Evolutionary conservation across 140 eudicot species (phyloP), one percentile per base, ranked within the genome.

Genomic region (Ambrosia hybrid): DNA sequence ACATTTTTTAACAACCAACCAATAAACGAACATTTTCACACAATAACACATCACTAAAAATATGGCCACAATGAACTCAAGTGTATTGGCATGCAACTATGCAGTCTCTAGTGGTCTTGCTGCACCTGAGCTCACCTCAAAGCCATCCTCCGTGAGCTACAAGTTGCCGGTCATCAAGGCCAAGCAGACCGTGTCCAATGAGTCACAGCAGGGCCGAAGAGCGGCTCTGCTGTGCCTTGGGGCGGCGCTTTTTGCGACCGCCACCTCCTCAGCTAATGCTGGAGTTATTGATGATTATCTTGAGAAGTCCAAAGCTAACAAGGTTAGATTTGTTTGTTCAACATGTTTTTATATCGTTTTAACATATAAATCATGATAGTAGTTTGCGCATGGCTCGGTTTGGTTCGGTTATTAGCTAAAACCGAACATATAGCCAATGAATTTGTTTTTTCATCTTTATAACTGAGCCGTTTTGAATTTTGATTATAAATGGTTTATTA

Each of bases 261-360:
- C 83, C 57, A 43, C 86, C 63, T 81, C 96, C n/a, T 80, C 92
- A 0, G 99, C 96, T 65, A 86, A 94, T 34, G 99, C 97, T 4
- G 87, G 99, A 3, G 73, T 88, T 43, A 79, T 94, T 41, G 99
- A 94, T 3, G 97, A 94, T 0, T 88, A 86, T 61, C 85, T 94
- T 51, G 97, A 90, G 81, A 94, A 81, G 83, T 87, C 96, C 74
- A 86, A 90, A 78, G 91, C 88, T 53, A 94, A 94, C 94, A 94
- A 94, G 99, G 99, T 94, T 14, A 60, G 46, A 21, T 77, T 45
- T 68, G 55, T 49, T 49, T 49, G 55, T 49, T 49, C 15, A 49
- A 49, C 55, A 49, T 49, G 5, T 49, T 10, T 49, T 48, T 48
- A 10, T 9, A 39, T 48, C 13, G 1, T 48, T 48, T 8, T 48